Base-by-base conservation (phyloP, 2,329 filamentous ascomycete genomes). In the Aspergillus nomiae region DNA sequence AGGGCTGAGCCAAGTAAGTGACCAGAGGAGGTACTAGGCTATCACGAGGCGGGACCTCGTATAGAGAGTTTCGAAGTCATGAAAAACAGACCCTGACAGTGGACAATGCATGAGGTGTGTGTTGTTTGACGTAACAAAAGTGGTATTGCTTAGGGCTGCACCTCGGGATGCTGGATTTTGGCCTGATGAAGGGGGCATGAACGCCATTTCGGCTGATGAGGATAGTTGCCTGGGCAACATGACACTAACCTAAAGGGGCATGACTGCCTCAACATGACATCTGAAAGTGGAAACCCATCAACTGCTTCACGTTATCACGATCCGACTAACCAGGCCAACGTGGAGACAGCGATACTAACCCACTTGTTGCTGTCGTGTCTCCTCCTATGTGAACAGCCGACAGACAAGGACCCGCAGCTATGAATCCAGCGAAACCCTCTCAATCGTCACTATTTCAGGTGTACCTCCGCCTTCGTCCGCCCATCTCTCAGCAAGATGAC, bases 391-490 rank as follows among this genome's bases (percentile, higher is more conserved):
- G 30, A 56, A 28, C 41, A 30, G 21, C 19, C 11, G 46, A 38
- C 34, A 41, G 51, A 54, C 50, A 56, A 63, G 43, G 51, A 24
- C 55, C 60, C 58, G 64, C 67, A 63, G 63, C 38, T 56, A 82
- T 82, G 80, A 77, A 78, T 55, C 66, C 76, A 24, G 72, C 78
- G 62, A 86, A 83, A 71, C 73, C 80, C 4, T 75, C 83, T 41
- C 76, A 77, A 61, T 87, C 86, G 65, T 85, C 87, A 57, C 87
- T 97, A 43, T 98, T 98, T 76, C 90, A 97, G 79, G 94, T 98
- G 62, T 97, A 92, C 74, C 85, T 98, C 46, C 91, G 94, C 56
- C 83, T 98, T 56, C 89, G 91, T 19, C 91, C 91, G n/a, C 85
- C 89, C 4, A 82, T 71, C 77, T 76, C 65, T 58, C 75, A 77